These are phyloP conservation scores for Colletotrichum sp. DNA, from an alignment of 2,329 filamentous ascomycete genomes.

Conservation along the genomic window DNA sequence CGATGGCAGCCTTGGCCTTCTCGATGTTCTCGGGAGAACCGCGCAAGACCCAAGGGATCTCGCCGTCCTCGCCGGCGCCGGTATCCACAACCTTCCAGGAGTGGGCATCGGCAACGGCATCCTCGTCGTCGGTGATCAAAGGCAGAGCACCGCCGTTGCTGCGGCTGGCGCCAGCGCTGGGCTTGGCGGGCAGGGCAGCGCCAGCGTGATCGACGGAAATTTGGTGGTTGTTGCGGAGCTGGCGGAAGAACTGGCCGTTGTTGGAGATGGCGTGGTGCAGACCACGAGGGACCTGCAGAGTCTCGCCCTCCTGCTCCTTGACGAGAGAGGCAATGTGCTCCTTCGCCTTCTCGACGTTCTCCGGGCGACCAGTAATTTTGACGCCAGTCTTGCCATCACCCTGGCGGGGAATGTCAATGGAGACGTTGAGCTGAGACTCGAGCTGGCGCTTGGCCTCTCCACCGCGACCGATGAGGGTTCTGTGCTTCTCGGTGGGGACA, in stretches of 20 bases:
- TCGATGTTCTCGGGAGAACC: conserved; percentile 79
- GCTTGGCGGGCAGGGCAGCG: conserved; percentile 75
- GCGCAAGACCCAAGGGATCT: conserved; percentile 89
- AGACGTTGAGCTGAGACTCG: conserved; percentile 85
- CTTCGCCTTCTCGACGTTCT: conserved; percentile 84
- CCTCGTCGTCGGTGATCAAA: conserved; percentile 89
- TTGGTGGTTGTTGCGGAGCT: conserved; percentile 81
- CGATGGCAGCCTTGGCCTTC: conserved; percentile 79
- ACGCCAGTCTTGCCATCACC: conserved; percentile 83
- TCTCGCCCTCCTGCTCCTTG: conserved; percentile 89
- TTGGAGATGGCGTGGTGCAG: conserved; percentile 87
- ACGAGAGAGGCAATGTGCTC: conserved; percentile 79
- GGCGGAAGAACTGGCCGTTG: conserved; percentile 92
- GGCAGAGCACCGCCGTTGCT: conserved; percentile 72
- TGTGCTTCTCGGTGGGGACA: conserved; percentile 88
- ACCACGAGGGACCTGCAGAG: conserved; percentile 79
- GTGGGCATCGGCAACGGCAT: conserved; percentile 68
- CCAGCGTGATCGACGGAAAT: conserved; percentile 93
- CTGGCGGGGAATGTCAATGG: conserved; percentile 90
- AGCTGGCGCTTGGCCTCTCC: conserved; percentile 86
- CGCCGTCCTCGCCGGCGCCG: conserved; percentile 65
- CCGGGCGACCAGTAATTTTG: conserved; percentile 81
- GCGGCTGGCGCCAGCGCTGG: conserved; percentile 54
- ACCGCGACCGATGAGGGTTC: conserved; percentile 87
- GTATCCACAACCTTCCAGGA: conserved; percentile 83